phyloP scores from a whole-genome alignment of 1,139 yeast genomes.

The Magnusiomyces ingens region DNA sequence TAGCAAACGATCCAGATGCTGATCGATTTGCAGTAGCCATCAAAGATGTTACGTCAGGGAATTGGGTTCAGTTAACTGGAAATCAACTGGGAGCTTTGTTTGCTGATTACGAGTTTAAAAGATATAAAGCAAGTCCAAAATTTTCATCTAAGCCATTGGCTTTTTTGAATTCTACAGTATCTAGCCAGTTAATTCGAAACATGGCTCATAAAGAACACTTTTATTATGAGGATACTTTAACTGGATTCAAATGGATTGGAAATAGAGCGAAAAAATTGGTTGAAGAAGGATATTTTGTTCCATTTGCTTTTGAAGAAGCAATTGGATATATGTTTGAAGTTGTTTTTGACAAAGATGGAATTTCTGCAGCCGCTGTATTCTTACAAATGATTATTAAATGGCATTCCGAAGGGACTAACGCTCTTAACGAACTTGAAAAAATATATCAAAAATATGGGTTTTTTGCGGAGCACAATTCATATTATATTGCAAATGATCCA shows the following conservation, averaged over 20 bases:
- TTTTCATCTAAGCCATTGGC: conserved; percentile 37
- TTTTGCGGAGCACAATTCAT: conserved; percentile 81
- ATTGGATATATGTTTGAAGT: conserved; percentile 86
- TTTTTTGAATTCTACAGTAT: conserved; percentile 81
- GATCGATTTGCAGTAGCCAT: conserved; percentile 80
- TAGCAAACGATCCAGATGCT: conserved; percentile 96
- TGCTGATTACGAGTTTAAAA: conserved; percentile 55
- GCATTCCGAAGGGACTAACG: conserved; percentile 31
- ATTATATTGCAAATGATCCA: conserved; percentile 60
- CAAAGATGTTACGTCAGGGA: conserved; percentile 31
- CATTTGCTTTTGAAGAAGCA: conserved; percentile 93
- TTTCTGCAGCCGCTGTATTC: conserved; percentile 74
- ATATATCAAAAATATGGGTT: conserved; percentile 68
- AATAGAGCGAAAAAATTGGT: conserved; percentile 75
- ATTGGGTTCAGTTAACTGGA: conserved; percentile 81
- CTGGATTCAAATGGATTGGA: conserved; percentile 98
- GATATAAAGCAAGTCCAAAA: conserved; percentile 22
- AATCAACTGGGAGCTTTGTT: conserved; percentile 84
- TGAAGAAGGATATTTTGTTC: conserved; percentile 56
- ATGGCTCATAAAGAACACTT: conserved; percentile 63
- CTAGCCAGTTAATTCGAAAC: conserved; percentile 69
- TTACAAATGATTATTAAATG: conserved; percentile 58
- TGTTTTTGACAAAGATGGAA: conserved; percentile 93
- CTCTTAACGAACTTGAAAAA: conserved; percentile 44
- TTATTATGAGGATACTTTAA: conserved; percentile 69